phyloP scores from a whole-genome alignment of 305 asterid species.

The Rubia balearica region DNA sequence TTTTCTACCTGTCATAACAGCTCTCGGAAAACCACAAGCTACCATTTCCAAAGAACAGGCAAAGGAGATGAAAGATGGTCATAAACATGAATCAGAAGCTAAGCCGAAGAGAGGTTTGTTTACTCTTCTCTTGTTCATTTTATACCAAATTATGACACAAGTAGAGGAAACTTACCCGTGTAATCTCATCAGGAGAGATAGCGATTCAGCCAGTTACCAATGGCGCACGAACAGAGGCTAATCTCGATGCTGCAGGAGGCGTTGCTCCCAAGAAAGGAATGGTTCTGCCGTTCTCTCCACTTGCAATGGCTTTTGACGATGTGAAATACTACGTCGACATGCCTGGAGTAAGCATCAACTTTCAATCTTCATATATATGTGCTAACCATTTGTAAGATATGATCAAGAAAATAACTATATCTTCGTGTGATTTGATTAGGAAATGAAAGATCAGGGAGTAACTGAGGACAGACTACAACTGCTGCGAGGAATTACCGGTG shows the following conservation, averaged over 20 bases:
- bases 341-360: conserved; percentile 67
- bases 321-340: conserved; percentile 86
- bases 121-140: conserved; percentile 30
- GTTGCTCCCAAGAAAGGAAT: conserved; percentile 73
- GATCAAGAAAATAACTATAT: neutral
- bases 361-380: neutral
- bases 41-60: conserved; percentile 63
- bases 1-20: conserved; percentile 21
- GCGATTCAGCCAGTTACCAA: conserved; percentile 49
- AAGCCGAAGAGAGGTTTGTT: conserved; percentile 39
- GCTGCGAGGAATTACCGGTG: conserved; percentile 70
- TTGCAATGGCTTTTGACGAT: conserved; percentile 73
- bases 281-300: conserved; percentile 90
- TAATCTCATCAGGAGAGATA: conserved; percentile 45
- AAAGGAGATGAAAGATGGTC: conserved; percentile 42
- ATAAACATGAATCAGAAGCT: conserved; percentile 31
- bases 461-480: conserved; percentile 64
- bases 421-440: conserved; percentile 30
- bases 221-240: conserved; percentile 33
- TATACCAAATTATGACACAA: conserved; percentile 11
- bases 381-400: neutral
- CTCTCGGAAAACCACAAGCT: conserved; percentile 49
- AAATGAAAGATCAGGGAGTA: conserved; percentile 87
- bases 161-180: conserved; percentile 12
- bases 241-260: conserved; percentile 35